Evolutionary conservation across 352 stramenopile genomes (phyloP), one percentile per base, ranked within the genome.

Genomic region (Phytophthora cryptogea): DNA sequence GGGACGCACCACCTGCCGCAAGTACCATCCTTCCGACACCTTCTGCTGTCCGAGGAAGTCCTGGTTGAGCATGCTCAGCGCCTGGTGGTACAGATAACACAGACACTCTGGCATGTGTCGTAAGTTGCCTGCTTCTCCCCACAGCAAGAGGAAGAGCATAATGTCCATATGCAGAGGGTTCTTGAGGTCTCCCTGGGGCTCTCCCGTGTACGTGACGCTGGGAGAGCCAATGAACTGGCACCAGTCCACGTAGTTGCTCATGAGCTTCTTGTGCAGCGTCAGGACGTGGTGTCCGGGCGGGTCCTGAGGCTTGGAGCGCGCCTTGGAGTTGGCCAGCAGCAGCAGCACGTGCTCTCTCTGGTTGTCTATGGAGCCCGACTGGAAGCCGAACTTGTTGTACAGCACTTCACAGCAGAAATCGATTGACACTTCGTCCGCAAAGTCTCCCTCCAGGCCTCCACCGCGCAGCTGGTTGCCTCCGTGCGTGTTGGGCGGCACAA

Each of bases 21-120:
- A 51, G 59, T 82, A 90, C 80, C 80, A 90, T 14, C 72, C 65
- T 53, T 83, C 71, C 5, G 60, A 6, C 33, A 77, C 52, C 16
- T 73, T 70, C 5, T 86, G 66, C 46, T 84, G 60, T 14, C 71
- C 74, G 20, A 84, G 66, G n/a, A 83, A 73, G 53, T 90, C 80
- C 20, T 70, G 53, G 53, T 90, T 88, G 0, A 90, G 57, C 56
- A 82, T 70, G 5, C 7, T 59, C 4, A 89, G 52, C 59, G 79
- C 66, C 47, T 90, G 76, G 70, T 99, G 95, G 71, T 98, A 98
- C 11, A 99, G 61, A 64, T 98, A 99, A 73, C 95, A 98, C 30
- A 98, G 60, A 68, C 92, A 98, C 70, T 99, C 96, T 1, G 96
- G 92, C 92, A 99, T 98, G 70, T 98, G 94, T 6, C 95, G 74